A percentile compares a stretch with the other conserved stretches of the same genome.
These are phyloP conservation scores for Mucor racemosus DNA, from an alignment of 371 early-diverging fungal species.

Conservation along the genomic window DNA sequence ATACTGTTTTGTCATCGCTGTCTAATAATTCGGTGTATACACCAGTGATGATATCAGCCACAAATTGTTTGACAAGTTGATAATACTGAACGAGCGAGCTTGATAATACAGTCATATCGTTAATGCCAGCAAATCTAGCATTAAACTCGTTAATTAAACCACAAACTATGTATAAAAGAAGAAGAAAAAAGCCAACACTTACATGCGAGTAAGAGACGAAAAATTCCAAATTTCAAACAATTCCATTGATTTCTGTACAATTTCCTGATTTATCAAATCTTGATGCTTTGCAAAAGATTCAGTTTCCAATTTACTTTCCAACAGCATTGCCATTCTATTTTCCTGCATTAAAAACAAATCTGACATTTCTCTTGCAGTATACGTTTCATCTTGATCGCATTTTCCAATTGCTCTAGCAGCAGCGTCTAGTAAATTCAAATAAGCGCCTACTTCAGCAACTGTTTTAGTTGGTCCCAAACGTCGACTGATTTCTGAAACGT, in stretches of 20 bases:
- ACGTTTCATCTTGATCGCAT: not conserved
- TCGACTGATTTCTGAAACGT: constrained; percentile 19
- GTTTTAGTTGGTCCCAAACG: constrained; percentile 35
- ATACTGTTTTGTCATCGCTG: constrained; percentile 7
- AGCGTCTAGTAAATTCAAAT: constrained; percentile 17
- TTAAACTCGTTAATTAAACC: not conserved
- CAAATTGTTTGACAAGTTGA: constrained; percentile 11
- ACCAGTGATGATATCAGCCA: constrained; percentile 13
- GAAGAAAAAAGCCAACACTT: not conserved
- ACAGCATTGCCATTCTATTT: not conserved
- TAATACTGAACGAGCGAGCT: constrained; percentile 18
- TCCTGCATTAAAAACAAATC: constrained; percentile 18
- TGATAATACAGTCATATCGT: constrained; percentile 20
- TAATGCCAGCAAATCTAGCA: constrained; percentile 4
- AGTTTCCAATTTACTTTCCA: constrained; percentile 10
- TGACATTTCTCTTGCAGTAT: constrained; percentile 27
- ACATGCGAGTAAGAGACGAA: constrained; percentile 21
- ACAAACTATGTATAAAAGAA: no score
- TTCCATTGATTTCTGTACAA: constrained; percentile 2
- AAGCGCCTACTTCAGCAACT: constrained; percentile 17
- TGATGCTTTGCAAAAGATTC: constrained; percentile 18
- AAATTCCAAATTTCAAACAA: constrained; percentile 24
- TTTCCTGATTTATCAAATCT: not conserved
- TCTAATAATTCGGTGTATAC: constrained; percentile 18
- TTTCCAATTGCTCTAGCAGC: not conserved